These are phyloP conservation scores for Phaeotremella fagi DNA, from an alignment of 768 basidiomycete species.

Conservation along the genomic window DNA sequence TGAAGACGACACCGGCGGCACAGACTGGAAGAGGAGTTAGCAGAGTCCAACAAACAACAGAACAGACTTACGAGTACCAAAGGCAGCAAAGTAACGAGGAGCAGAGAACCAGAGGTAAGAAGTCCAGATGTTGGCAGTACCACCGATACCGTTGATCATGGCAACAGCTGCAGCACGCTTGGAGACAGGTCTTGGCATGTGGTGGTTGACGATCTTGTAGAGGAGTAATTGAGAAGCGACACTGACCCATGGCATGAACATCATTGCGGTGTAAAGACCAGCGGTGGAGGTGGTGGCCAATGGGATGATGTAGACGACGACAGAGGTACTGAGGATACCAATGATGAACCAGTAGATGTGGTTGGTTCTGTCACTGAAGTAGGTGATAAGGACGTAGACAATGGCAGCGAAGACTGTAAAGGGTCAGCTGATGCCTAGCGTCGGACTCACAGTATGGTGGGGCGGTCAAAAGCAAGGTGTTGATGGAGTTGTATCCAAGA, in stretches of 20 bases:
- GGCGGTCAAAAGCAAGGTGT: conserved; percentile 15
- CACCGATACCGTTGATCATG: conserved; percentile 41
- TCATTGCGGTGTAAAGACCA: conserved; percentile 32
- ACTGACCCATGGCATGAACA: conserved; percentile 29
- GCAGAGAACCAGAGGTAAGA: conserved; percentile 28
- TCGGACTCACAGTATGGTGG: conserved; percentile 3
- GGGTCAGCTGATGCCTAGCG: not conserved
- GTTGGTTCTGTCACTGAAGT: conserved; percentile 14
- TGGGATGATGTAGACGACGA: conserved; percentile 32
- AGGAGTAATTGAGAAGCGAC: conserved; percentile 40
- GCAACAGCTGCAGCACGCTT: conserved; percentile 43
- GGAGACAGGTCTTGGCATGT: conserved; percentile 35
- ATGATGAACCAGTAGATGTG: conserved; percentile 30
- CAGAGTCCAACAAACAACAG: too few species aligned
- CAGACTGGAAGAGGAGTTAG: too few species aligned
- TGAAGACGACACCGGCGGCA: conserved; percentile 22
- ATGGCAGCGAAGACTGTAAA: conserved; percentile 11
- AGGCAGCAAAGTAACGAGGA: conserved; percentile 30
- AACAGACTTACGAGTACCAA: too few species aligned
- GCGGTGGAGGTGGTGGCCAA: conserved; percentile 26
- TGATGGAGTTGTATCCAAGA: conserved; percentile 21
- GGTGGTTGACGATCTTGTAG: conserved; percentile 40
- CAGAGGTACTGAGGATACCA: conserved; percentile 17
- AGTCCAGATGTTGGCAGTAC: conserved; percentile 36
- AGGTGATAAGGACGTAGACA: conserved; percentile 6